Evolutionary conservation across 352 stramenopile species (phyloP), one percentile per base, ranked within the genome.

Genomic region (Pythium graminicola): DNA sequence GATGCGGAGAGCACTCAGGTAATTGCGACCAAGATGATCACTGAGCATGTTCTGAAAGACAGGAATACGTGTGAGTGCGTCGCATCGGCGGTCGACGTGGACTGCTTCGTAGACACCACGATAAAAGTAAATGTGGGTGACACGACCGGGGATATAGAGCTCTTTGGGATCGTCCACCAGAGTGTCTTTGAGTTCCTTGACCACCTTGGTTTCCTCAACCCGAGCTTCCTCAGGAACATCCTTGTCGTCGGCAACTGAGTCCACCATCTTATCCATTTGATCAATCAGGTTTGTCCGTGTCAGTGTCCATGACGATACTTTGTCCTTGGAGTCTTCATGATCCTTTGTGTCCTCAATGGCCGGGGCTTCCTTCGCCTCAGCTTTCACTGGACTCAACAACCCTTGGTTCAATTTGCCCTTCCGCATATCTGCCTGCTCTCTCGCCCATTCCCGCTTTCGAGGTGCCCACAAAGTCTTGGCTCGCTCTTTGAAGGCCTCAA

Each of bases 11-110:
- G 83, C 83, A 23, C 45, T 88, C 51, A 92, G 57, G 70, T 94
- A 94, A 38, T 77, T 92, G 26, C 76, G 75, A 0, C 83, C 83
- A 28, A 91, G 50, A 51, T 94, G 83, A 41, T 94, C 83, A 44
- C 67, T 87, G 9, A 94, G 64, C 83, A 94, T 94, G 60, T 91
- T 94, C 57, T 89, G 79, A 32, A 82, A 82, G 8, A 94, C 75
- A 1, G 82, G 81, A 32, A 94, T 90, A 14, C 85, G 77, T 1
- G 73, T 71, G 2, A 94, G 68, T 19, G 82, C 67, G 13, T 75
- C 65, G 51, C 81, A 94, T 48, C 74, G 78, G 41, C 81, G 81
- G 46, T 88, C 71, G 1, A 94, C 83, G 41, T 87, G 64, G 7
- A 89, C 83, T 4, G 83, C 83, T 63, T 94, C 81, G 39, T 89